Conservation (phyloP, 2,329 filamentous ascomycete genomes). For the Xylariales sp. region DNA sequence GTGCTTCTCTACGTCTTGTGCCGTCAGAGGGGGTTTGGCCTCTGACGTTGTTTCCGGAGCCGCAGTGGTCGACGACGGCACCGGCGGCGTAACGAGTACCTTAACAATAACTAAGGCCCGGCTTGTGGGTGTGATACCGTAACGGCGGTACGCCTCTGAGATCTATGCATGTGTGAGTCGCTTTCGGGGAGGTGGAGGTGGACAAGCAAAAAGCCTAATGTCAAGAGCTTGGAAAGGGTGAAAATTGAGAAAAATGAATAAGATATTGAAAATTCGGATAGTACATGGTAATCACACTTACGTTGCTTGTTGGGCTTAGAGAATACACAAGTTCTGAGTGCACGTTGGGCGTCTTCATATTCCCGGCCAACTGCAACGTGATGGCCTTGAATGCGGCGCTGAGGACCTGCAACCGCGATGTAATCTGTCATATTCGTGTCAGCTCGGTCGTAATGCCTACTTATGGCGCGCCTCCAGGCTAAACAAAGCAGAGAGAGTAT, state of each 20-base stretch:
- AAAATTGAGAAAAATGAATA: too few species aligned
- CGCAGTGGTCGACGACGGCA: neutral
- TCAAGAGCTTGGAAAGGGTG: neutral
- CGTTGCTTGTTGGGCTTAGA: slow-evolving; percentile 85
- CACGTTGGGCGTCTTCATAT: slow-evolving; percentile 82
- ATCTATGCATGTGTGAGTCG: slow-evolving; percentile 68
- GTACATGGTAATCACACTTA: slow-evolving; percentile 52
- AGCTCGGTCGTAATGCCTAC: neutral
- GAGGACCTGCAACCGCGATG: slow-evolving; percentile 78
- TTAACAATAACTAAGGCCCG: slow-evolving; percentile 84
- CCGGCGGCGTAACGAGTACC: slow-evolving; percentile 65
- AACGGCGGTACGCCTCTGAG: slow-evolving; percentile 88
- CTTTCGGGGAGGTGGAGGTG: neutral
- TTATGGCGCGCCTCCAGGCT: too few species aligned
- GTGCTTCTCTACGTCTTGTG: slow-evolving; percentile 67
- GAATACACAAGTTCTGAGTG: slow-evolving; percentile 89
- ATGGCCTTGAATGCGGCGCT: slow-evolving; percentile 83
- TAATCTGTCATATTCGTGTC: slow-evolving; percentile 60
- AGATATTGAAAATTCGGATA: neutral
- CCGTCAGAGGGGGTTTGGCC: slow-evolving; percentile 18
- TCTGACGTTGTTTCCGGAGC: neutral
- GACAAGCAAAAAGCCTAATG: slow-evolving; percentile 1
- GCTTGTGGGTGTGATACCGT: slow-evolving; percentile 80
- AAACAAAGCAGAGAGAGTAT: too few species aligned
- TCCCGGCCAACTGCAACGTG: slow-evolving; percentile 69